These are phyloP conservation scores for Trypanosomatidae sp. DNA, from an alignment of 208 protist species.

Conservation along the genomic window DNA sequence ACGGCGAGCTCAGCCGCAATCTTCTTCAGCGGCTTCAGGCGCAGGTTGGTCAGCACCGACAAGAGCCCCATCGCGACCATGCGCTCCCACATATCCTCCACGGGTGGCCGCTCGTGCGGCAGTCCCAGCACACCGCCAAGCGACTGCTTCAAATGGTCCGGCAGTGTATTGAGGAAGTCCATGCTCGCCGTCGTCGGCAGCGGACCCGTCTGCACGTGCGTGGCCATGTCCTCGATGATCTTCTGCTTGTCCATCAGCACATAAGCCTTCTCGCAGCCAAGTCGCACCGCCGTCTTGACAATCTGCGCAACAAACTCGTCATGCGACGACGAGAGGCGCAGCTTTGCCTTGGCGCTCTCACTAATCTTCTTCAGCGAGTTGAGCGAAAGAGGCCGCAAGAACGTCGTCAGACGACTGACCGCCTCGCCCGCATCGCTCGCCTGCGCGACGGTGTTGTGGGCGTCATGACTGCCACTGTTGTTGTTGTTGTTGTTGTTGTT, in stretches of 20 bases:
- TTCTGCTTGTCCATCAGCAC: slow-evolving; percentile 85
- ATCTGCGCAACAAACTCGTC: slow-evolving; percentile 77
- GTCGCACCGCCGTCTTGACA: slow-evolving; percentile 68
- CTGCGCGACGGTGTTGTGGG: neutral
- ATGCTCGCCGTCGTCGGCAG: slow-evolving; percentile 66
- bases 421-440: slow-evolving; percentile 46
- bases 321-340: slow-evolving; percentile 53
- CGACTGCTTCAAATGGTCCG: slow-evolving; percentile 52
- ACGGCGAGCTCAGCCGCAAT: slow-evolving; percentile 67
- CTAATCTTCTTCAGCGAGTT: slow-evolving; percentile 85
- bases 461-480: neutral
- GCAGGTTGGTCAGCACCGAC: slow-evolving; percentile 79
- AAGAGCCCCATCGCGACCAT: slow-evolving; percentile 87
- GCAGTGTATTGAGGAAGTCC: slow-evolving; percentile 76
- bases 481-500: slow-evolving; percentile 8
- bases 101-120: slow-evolving; percentile 54
- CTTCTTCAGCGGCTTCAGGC: slow-evolving; percentile 80
- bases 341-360: slow-evolving; percentile 82
- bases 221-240: slow-evolving; percentile 77
- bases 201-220: slow-evolving; percentile 58
- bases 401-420: slow-evolving; percentile 63
- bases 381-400: slow-evolving; percentile 69
- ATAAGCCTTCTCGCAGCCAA: slow-evolving; percentile 81
- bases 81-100: slow-evolving; percentile 83
- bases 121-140: slow-evolving; percentile 67